These are phyloP conservation scores for Mangifera indica DNA, from an alignment of 345 rosid genomes.

Conservation along the genomic window DNA sequence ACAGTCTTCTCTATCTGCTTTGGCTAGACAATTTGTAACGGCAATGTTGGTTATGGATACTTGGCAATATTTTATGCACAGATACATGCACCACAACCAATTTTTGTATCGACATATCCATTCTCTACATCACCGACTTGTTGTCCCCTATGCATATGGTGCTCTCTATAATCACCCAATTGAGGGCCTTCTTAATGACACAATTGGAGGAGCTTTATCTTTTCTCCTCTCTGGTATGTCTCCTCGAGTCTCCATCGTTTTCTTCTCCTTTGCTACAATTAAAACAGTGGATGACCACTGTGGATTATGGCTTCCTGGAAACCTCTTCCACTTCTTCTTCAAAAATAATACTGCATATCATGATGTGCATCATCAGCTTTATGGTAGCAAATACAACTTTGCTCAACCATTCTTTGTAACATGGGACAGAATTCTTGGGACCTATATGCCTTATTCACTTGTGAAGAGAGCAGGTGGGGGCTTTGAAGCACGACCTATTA, in stretches of 20 bases:
- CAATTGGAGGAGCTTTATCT: constrained; percentile 77
- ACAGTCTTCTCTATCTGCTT: constrained; percentile 45
- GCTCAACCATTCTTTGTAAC: constrained; percentile 76
- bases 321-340: constrained; percentile 64
- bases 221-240: constrained; percentile 83
- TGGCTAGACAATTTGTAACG: constrained; percentile 62
- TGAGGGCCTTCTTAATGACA: constrained; percentile 78
- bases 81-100: constrained; percentile 83
- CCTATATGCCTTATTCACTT: constrained; percentile 81
- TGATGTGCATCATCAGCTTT: constrained; percentile 80
- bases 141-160: constrained; percentile 87
- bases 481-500: no score
- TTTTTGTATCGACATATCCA: constrained; percentile 76
- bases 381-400: constrained; percentile 77
- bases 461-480: constrained; percentile 72
- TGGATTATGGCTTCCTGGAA: constrained; percentile 91
- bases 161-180: no score
- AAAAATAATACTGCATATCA: constrained; percentile 82
- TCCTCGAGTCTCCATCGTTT: constrained; percentile 71
- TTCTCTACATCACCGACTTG: constrained; percentile 78
- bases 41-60: constrained; percentile 80
- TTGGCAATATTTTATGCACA: constrained; percentile 87
- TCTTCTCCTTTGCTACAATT: constrained; percentile 87
- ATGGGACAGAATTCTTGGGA: constrained; percentile 84
- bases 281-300: no score